Conservation (phyloP, 2,329 filamentous ascomycete species). For the Aspergillus viridinutans region DNA sequence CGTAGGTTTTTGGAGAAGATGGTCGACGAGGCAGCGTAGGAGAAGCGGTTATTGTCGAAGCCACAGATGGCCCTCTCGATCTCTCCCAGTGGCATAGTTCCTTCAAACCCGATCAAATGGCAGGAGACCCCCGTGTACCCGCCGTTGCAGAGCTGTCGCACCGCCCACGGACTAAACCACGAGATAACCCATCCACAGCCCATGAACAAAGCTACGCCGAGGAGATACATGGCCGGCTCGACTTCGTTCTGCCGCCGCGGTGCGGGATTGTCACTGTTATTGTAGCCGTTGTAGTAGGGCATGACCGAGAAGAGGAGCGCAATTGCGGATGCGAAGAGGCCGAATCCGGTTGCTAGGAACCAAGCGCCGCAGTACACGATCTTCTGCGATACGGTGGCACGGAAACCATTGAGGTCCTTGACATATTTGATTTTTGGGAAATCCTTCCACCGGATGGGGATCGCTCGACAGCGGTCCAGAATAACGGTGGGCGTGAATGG, state of each 20-base stretch:
- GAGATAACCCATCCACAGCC: constrained; percentile 11
- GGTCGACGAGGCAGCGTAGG: constrained; percentile 12
- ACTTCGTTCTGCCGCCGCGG: too few relatives aligned
- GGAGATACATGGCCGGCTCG: too few relatives aligned
- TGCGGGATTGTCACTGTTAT: too few relatives aligned
- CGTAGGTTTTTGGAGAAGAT: constrained; percentile 9
- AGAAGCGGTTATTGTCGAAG: constrained; percentile 10
- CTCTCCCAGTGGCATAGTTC: constrained; percentile 8
- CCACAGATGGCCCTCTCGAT: constrained; percentile 14
- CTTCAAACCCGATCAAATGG: constrained; percentile 14
- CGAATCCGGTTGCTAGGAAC: constrained; percentile 4
- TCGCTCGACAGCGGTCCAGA: constrained; percentile 26
- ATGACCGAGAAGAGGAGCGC: constrained; percentile 3
- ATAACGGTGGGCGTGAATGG: constrained; percentile 20
- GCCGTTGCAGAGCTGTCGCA: constrained; percentile 12
- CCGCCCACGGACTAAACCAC: constrained; percentile 12
- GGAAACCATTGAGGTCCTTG: constrained; percentile 7
- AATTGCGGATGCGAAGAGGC: constrained; percentile 4
- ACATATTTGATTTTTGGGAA: constrained; percentile 21
- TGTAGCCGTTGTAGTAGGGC: too few relatives aligned
- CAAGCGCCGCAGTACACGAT: constrained; percentile 10
- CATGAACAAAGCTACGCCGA: too few relatives aligned
- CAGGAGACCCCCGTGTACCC: constrained; percentile 4
- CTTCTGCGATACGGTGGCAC: constrained; percentile 5
- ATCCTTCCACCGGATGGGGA: constrained; percentile 30